These are phyloP conservation scores for Solanum virginianum DNA, from an alignment of 257 asterid genomes.

Conservation along the genomic window DNA sequence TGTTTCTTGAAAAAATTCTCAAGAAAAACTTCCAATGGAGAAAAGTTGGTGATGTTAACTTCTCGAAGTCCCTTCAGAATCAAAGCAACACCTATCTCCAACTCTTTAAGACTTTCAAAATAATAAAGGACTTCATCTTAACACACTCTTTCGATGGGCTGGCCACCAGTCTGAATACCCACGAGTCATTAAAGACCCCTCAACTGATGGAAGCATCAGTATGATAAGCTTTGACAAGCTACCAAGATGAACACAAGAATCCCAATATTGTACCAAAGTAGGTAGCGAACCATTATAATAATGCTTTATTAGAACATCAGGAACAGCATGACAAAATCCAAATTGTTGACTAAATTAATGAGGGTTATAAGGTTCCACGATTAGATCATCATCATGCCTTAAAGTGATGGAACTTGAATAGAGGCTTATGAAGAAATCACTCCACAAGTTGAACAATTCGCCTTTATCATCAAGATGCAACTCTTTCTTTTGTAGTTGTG, in stretches of 20 bases:
- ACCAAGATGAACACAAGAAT: neutral
- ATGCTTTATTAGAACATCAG: neutral
- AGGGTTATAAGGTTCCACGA: neutral
- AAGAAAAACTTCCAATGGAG: too few relatives aligned
- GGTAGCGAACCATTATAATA: neutral
- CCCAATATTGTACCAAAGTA: neutral
- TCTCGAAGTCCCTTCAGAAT: too few relatives aligned
- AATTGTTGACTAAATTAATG: neutral
- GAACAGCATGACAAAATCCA: neutral
- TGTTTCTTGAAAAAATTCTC: too few relatives aligned
- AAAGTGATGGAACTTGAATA: neutral
- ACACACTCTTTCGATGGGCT: neutral
- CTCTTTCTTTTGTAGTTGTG: neutral
- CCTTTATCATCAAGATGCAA: neutral
- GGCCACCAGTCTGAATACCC: neutral
- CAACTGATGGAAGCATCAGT: neutral
- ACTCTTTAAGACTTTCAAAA: neutral
- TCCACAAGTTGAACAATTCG: neutral
- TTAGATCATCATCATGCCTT: neutral
- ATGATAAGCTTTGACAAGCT: neutral
- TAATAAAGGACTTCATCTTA: neutral
- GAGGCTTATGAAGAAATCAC: neutral
- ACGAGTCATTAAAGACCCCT: neutral
- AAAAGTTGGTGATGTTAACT: too few relatives aligned
- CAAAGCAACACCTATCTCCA: too few relatives aligned